phyloP scores from a whole-genome alignment of 371 early-diverging fungal species.

The Haplosporangium sp. region DNA sequence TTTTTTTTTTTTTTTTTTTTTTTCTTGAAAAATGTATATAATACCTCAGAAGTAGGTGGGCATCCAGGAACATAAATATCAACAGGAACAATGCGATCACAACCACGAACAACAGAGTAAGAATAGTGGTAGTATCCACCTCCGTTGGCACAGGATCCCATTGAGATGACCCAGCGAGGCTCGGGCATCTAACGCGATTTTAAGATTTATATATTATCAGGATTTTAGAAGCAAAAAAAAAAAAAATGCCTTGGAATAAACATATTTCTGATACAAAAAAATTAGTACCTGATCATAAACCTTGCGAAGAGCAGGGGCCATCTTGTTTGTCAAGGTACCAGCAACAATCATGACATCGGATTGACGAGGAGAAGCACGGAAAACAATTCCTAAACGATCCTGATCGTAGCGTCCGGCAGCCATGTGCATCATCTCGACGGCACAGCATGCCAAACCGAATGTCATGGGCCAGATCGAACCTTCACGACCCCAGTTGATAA shows the following conservation, averaged over 20 bases:
- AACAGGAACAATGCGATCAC: slow-evolving; percentile 97
- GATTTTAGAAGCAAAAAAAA: neutral
- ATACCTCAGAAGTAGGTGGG: slow-evolving; percentile 93
- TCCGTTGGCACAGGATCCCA: slow-evolving; percentile 99
- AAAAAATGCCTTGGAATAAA: neutral
- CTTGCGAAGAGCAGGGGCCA: slow-evolving; percentile 97
- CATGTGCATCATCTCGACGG: slow-evolving; percentile 98
- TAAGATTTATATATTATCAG: neutral
- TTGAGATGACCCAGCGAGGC: slow-evolving; percentile 98
- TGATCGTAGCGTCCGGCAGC: slow-evolving; percentile 98
- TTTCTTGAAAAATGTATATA: neutral
- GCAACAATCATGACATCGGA: slow-evolving; percentile 99
- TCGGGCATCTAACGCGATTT: slow-evolving; percentile 83
- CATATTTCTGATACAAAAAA: neutral
- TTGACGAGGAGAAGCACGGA: slow-evolving; percentile 98
- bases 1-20: slow-evolving; percentile 6
- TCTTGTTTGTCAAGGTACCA: slow-evolving; percentile 97
- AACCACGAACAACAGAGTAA: slow-evolving; percentile 95
- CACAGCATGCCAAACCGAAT: slow-evolving; percentile 98
- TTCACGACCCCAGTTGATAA: slow-evolving; percentile 95
- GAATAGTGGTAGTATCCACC: slow-evolving; percentile 99
- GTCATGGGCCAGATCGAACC: slow-evolving; percentile 98
- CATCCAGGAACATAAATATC: slow-evolving; percentile 98
- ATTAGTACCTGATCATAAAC: slow-evolving; percentile 88
- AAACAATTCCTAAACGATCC: slow-evolving; percentile 97